phyloP scores from a whole-genome alignment of 495 filamentous ascomycete species.

The Penicillium egyptiacum region DNA sequence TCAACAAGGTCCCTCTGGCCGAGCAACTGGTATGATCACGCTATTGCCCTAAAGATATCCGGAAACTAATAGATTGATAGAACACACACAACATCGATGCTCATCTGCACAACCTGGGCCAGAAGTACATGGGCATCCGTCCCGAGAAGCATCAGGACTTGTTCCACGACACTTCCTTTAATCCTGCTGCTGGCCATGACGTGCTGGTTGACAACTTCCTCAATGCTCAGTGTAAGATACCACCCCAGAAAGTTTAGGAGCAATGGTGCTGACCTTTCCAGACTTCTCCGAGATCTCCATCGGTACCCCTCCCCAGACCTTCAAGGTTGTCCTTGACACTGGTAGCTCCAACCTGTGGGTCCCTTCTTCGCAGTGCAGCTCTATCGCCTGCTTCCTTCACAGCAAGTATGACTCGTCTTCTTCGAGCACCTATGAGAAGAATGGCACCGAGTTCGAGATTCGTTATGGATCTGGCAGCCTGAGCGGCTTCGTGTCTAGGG shows the following conservation, averaged over 20 bases:
- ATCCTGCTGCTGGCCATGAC: constrained; percentile 67
- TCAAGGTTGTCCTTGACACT: constrained; percentile 99
- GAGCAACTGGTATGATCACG: constrained; percentile 79
- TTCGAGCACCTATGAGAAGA: constrained; percentile 91
- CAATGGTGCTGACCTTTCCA: constrained; percentile 39
- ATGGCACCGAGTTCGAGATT: constrained; percentile 90
- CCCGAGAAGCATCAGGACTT: constrained; percentile 67
- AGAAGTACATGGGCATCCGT: constrained; percentile 84
- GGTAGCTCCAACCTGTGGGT: constrained; percentile 99
- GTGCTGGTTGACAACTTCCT: constrained; percentile 96
- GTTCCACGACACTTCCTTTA: constrained; percentile 72
- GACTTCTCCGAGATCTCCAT: constrained; percentile 97
- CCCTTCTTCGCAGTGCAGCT: constrained; percentile 83
- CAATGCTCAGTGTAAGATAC: constrained; percentile 89
- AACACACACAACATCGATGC: constrained; percentile 73
- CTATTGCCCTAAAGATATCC: background rate
- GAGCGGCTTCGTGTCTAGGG: constrained; percentile 90
- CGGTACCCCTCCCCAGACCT: constrained; percentile 87
- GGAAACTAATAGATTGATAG: constrained; percentile 44
- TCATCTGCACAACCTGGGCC: constrained; percentile 75
- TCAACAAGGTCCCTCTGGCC: constrained; percentile 90
- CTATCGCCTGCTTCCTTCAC: constrained; percentile 98
- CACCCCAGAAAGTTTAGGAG: background rate
- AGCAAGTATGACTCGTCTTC: constrained; percentile 89
- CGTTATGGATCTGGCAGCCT: constrained; percentile 93